Base-by-base conservation (phyloP, 1,139 yeast genomes). In the Candida pseudoviswanathii region DNA sequence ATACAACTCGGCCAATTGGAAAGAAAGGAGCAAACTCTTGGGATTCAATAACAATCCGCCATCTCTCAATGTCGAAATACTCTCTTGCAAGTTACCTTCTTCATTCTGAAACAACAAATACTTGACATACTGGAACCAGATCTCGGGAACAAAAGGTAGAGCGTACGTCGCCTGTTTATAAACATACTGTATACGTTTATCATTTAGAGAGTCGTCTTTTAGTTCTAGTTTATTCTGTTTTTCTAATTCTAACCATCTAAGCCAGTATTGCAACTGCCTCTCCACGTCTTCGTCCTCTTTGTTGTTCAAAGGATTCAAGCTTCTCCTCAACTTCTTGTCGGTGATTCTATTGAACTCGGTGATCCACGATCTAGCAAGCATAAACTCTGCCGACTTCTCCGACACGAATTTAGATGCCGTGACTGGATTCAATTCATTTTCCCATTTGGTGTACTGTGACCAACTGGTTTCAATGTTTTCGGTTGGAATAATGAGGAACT, bases 331-430 rank as follows among this genome's bases (percentile, higher is more conserved):
- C 55, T 59, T 56, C 49, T 80, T 82, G 30, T 71, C 71, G 0
- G 88, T 80, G 5, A 84, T 56, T 59, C 79, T 78, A 39, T 52
- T 54, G 79, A 91, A 82, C 62, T 90, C 96, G 39, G 82, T 84
- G 53, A 83, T 81, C 71, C 89, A 77, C 0, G 96, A 82, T 56
- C 97, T 77, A 0, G 97, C 95, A 53, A 82, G 84, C 97, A 92
- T 89, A 64, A 91, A 94, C n/a, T 83, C 86, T 2, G 90, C 84
- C 11, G 96, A 86, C 54, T 84, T 79, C 58, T 92, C 98, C 38
- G 89, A 85, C 50, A 92, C 84, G 62, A 87, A 86, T 65, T 90
- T 90, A 60, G 96, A 82, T 2, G 97, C 95, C 4, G 95, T 88
- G 26, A 85, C 73, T 30, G 87, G 77, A 62, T 86, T 88, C 22